These are phyloP conservation scores for Mallotus repandus DNA, from an alignment of 441 rosid genomes.

Conservation along the genomic window DNA sequence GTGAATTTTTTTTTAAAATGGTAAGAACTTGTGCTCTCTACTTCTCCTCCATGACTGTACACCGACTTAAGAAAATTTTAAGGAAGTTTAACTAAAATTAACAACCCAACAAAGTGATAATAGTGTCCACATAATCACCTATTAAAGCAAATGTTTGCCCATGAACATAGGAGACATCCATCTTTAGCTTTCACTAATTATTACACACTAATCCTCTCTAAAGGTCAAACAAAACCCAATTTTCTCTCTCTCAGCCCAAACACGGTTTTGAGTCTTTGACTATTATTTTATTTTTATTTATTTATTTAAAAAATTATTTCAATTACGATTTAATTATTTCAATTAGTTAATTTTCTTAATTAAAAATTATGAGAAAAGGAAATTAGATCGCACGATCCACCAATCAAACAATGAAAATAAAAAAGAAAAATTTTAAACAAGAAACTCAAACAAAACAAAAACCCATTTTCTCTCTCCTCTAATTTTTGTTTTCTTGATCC, in stretches of 20 bases:
- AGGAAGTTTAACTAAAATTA: constrained; percentile 13
- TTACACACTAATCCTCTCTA: constrained; percentile 13
- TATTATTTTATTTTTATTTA: background rate
- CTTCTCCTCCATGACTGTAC: too few relatives aligned
- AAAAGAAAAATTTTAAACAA: background rate
- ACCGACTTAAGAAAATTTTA: too few relatives aligned
- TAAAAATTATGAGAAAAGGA: constrained; percentile 18
- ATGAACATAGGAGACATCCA: constrained; percentile 44
- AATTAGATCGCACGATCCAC: constrained; percentile 49
- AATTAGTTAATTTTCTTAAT: background rate
- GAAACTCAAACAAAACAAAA: constrained; percentile 20
- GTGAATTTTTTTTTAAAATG: too few relatives aligned
- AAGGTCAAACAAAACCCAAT: constrained; percentile 33
- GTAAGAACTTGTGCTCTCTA: too few relatives aligned
- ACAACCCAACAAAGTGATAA: background rate
- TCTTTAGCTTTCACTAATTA: constrained; percentile 31
- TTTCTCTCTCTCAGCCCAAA: constrained; percentile 22
- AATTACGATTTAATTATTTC: constrained; percentile 13
- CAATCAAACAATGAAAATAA: constrained; percentile 34
- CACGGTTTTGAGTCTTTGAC: constrained; percentile 41
- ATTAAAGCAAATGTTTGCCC: constrained; percentile 35
- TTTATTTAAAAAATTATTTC: constrained; percentile 1
- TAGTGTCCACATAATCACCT: constrained; percentile 20
- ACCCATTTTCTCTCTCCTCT: constrained; percentile 35
- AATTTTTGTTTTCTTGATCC: constrained; percentile 34